Conservation (phyloP, 257 asterid species). For the Fraxinus cuspidata region DNA sequence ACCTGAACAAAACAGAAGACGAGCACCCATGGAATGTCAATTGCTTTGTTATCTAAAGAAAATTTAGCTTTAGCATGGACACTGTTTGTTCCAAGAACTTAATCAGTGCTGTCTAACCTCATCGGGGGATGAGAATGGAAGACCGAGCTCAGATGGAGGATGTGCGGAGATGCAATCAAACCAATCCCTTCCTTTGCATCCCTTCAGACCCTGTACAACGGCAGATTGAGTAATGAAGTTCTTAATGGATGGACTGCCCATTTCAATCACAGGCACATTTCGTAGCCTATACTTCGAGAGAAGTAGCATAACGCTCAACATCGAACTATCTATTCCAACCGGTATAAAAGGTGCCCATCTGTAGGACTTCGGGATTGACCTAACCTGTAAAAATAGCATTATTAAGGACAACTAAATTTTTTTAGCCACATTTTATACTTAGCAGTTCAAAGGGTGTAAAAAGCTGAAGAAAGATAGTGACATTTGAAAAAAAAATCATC, state of each 20-base stretch:
- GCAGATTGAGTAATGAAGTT: conserved; percentile 97
- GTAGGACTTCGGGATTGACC: conserved; percentile 69
- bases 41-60: background rate
- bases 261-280: conserved; percentile 80
- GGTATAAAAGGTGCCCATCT: conserved; percentile 89
- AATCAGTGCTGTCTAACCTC: conserved; percentile 40
- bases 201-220: conserved; percentile 57
- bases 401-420: background rate
- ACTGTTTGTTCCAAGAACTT: background rate
- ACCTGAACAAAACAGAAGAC: conserved; percentile 41
- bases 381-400: conserved; percentile 46
- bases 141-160: conserved; percentile 69
- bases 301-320: conserved; percentile 70
- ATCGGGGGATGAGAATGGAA: conserved; percentile 74
- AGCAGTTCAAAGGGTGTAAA: background rate
- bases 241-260: conserved; percentile 51
- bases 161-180: conserved; percentile 53
- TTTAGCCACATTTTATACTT: background rate
- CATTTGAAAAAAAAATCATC: background rate
- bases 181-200: conserved; percentile 68
- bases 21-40: background rate
- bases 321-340: conserved; percentile 61
- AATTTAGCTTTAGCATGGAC: background rate
- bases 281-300: conserved; percentile 88
- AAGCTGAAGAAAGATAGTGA: background rate